Evolutionary conservation across 1,284 basidiomycete genomes (phyloP).

Genomic region (Neonothopanus nambi): DNA sequence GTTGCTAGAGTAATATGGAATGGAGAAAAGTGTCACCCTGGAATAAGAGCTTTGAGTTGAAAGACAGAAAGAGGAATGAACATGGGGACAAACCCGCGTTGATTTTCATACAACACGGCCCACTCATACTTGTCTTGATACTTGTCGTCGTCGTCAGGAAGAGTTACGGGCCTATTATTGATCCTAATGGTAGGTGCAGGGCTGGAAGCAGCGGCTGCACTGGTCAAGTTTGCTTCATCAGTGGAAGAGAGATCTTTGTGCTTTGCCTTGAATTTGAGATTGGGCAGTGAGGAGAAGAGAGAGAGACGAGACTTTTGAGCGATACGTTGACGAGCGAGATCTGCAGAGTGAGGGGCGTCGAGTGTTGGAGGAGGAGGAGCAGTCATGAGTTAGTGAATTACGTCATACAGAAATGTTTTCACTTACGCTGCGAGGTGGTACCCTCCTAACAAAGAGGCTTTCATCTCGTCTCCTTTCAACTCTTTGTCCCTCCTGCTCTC

Average conservation of each 20-base stretch:
- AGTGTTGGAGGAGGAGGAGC: constrained; percentile 14
- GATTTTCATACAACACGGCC: constrained; percentile 63
- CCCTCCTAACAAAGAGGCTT: not conserved
- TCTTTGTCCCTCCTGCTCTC: constrained; percentile 60
- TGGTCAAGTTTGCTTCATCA: not conserved
- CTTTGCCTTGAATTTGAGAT: constrained; percentile 15
- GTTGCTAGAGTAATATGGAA: constrained; percentile 67
- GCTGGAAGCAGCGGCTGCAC: no score
- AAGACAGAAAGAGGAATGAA: constrained; percentile 11
- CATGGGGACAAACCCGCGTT: constrained; percentile 70
- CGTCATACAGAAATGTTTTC: constrained; percentile 10
- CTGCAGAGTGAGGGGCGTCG: constrained; percentile 40
- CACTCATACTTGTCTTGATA: constrained; percentile 62
- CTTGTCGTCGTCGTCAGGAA: constrained; percentile 5
- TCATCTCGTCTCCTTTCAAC: constrained; percentile 15
- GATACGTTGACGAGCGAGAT: constrained; percentile 47
- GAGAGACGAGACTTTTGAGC: constrained; percentile 30
- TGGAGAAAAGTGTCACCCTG: constrained; percentile 72
- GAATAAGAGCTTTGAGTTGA: constrained; percentile 9
- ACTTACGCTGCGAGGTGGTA: not conserved
- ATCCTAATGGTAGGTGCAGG: constrained; percentile 1
- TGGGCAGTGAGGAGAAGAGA: constrained; percentile 33
- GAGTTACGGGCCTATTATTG: not conserved
- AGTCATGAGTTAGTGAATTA: constrained; percentile 10
- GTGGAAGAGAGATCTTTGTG: not conserved